A percentile compares a stretch with the other conserved stretches of the same genome.
Evolutionary conservation across 257 asterid species (phyloP).

Genomic region (Ophiorrhiza pumila): DNA sequence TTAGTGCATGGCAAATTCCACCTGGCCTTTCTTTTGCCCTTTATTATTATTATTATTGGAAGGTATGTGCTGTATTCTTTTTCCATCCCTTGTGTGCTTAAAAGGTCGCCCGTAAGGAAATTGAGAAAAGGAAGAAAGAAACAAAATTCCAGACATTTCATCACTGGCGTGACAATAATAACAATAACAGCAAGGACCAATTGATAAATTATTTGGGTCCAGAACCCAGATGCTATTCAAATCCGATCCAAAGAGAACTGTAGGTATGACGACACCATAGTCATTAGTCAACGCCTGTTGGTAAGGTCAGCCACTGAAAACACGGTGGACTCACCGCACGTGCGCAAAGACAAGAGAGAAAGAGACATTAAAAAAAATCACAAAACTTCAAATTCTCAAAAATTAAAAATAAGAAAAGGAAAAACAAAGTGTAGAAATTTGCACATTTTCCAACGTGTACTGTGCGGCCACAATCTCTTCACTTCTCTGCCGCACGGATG

Average conservation of each 20-base stretch:
- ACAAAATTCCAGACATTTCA: neutral
- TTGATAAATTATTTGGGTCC: too few relatives aligned
- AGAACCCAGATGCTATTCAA: slow-evolving; percentile 3
- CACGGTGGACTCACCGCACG: slow-evolving; percentile 18
- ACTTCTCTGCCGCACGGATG: slow-evolving; percentile 16
- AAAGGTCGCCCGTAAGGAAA: neutral
- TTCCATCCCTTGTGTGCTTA: neutral
- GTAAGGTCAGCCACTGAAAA: neutral
- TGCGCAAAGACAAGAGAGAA: slow-evolving; percentile 1
- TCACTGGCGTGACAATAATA: neutral
- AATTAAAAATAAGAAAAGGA: too few relatives aligned
- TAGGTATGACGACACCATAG: slow-evolving; percentile 9
- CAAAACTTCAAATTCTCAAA: neutral
- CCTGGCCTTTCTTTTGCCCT: too few relatives aligned
- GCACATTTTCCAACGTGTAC: neutral
- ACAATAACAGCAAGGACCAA: too few relatives aligned
- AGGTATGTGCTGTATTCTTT: too few relatives aligned
- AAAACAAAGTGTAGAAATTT: neutral
- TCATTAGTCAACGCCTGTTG: slow-evolving; percentile 15
- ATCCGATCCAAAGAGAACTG: neutral
- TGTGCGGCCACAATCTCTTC: slow-evolving; percentile 3
- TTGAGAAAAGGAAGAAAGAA: neutral
- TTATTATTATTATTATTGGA: too few relatives aligned
- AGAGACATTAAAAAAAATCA: neutral
- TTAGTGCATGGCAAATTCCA: too few relatives aligned